phyloP scores from a whole-genome alignment of 139 green algal genomes.

The Medakamo hakoo region DNA sequence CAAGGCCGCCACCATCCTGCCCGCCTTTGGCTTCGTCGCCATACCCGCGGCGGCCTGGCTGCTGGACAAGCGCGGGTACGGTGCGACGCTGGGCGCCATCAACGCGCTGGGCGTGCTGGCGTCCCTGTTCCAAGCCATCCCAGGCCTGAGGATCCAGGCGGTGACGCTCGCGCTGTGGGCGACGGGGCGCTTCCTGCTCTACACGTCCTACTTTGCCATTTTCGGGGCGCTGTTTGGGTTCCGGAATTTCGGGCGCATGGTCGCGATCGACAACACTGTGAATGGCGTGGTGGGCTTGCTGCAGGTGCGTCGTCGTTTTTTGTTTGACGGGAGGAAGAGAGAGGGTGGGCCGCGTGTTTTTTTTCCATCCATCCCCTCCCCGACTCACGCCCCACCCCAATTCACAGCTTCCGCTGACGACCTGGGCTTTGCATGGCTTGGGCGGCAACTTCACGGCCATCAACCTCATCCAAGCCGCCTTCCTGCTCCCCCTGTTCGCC shows the following conservation, averaged over 20 bases:
- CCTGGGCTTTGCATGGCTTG: conserved; percentile 20
- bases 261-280: conserved; percentile 42
- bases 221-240: conserved; percentile 43
- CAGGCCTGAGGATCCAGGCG: conserved; percentile 21
- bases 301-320: background rate
- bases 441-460: conserved; percentile 32
- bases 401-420: conserved; percentile 27
- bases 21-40: conserved; percentile 29
- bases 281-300: conserved; percentile 33
- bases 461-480: conserved; percentile 21
- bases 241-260: conserved; percentile 35
- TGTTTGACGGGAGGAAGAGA: conserved; percentile 8
- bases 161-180: conserved; percentile 34
- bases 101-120: conserved; percentile 24
- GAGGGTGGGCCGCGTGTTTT: no score
- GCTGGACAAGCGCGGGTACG: conserved; percentile 42
- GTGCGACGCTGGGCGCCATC: conserved; percentile 33
- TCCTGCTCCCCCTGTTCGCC: conserved; percentile 15
- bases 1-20: conserved; percentile 35
- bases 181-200: conserved; percentile 35
- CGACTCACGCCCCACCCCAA: no score
- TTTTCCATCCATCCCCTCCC: no score
- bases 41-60: conserved; percentile 39
- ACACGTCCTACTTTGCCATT: conserved; percentile 41
- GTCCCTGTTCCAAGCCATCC: conserved; percentile 27